Evolutionary conservation across 1,139 yeast genomes (phyloP), one percentile per base, ranked within the genome.

Genomic region (Nakaseomyces uthaithaninus): DNA sequence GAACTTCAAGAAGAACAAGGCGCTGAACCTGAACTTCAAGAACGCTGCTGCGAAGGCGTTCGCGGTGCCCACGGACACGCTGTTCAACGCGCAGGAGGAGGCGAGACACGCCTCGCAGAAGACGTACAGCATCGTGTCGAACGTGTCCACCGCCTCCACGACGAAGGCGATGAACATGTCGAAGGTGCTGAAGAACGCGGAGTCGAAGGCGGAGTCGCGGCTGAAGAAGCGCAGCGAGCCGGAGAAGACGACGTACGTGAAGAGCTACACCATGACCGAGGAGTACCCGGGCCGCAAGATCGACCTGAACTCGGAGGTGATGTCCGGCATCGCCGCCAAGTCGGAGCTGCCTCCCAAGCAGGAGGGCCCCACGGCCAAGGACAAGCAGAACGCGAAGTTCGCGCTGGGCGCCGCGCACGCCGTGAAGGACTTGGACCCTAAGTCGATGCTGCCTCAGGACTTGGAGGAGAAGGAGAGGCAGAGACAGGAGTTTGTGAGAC

Each of bases 321-420:
- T 48, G 48, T 37, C 42, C 23, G 43, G 39, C 22, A 45, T 54
- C 23, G 43, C 47, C 27, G 35, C 52, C 14, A 53, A 49, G 38
- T 41, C 45, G 12, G 51, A 46, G 14, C 41, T 42, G 23, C 34
- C 27, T n/a, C 19, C 14, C 18, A 18, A 18, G 12, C 40, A 38
- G 11, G 35, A 27, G 15, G 27, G 27, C 11, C 25, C 33, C 4
- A 27, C 25, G 5, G 33, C 25, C 19, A 36, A 36, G 38, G 30
- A 23, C 12, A 16, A 18, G 24, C 22, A 36, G 18, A 25, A 27
- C 22, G 26, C 30, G n/a, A 36, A 26, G 24, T 46, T 52, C 27
- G 78, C 74, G 19, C 64, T 66, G 10, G 57, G 64, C 24, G 80
- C 79, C 10, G 77, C 72, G 39, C 60, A 66, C 40, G 71, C 71